Base-by-base conservation (phyloP, 2,329 filamentous ascomycete species). In the Apiospora arundinis region DNA sequence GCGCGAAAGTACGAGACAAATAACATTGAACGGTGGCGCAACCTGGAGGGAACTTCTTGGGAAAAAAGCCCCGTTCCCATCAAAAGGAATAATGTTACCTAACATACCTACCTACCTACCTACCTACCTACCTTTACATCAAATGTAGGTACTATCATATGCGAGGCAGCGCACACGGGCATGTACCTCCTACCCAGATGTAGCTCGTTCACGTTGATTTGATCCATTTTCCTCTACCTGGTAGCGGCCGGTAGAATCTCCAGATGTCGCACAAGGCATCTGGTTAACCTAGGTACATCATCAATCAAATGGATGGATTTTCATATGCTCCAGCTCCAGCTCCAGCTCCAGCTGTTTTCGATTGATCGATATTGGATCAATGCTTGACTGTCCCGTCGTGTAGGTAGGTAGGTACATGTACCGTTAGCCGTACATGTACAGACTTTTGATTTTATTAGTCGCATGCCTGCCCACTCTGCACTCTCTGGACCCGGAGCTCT, bases 321-420 rank as follows among this genome's bases (percentile, higher is more conserved):
- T 63, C 56, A 63, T 63, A 63, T 63, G 56, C 56, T 45, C 42
- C 42, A 45, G 42, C 42, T 40, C n/a, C n/a, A n/a, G n/a, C n/a
- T n/a, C n/a, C n/a, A n/a, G 56, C 56, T 45, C 42, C 42, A 45
- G 42, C 42, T 40, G 56, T 40, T 63, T 40, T 12, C 56, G 21
- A 63, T 56, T 14, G 5, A 28, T 56, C 28, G 28, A 28, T 37
- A 21, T 63, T 45, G 42, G 56, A n/a, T n/a, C 12, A 32, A 16
- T 40, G 56, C 56, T 40, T 23, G 56, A 40, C 52, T 21, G 52
- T 18, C 16, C 12, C 14, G 12, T 3, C 16, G 2, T 45, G 42
- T 45, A 63, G 56, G 56, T 63, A 63, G 16, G 42, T 45, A 63
- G 56, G 56, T 63, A 63, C 56, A 63, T 63, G 56, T 40, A 63